A percentile compares a stretch with the other conserved stretches of the same genome.
Evolutionary conservation across 1,284 basidiomycete species (phyloP).

Genomic region (Spongispora temasekensis): DNA sequence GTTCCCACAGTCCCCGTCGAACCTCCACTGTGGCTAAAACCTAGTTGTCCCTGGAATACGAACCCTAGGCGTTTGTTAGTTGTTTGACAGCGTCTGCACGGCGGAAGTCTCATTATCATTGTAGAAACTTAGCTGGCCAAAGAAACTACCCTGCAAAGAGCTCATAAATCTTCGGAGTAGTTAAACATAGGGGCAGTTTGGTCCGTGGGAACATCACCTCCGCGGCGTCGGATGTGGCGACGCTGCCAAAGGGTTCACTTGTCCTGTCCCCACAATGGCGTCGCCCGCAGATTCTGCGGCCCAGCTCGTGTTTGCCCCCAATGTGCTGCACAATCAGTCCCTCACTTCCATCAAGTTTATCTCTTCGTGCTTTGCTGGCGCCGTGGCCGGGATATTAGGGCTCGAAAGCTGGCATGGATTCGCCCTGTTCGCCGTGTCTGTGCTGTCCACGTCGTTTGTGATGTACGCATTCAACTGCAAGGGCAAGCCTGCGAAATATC

Average conservation of each 20-base stretch:
- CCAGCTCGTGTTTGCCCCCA: constrained; percentile 70
- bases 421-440: constrained; percentile 70
- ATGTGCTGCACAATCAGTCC: constrained; percentile 69
- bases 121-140: too few species aligned
- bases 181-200: neutral
- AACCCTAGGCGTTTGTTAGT: neutral
- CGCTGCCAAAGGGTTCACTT: neutral
- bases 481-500: constrained; percentile 58
- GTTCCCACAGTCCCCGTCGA: constrained; percentile 2
- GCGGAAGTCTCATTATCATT: neutral
- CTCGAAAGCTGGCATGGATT: constrained; percentile 84
- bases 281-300: constrained; percentile 48
- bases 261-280: constrained; percentile 23
- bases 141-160: neutral
- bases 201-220: constrained; percentile 14
- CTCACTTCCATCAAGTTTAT: constrained; percentile 72
- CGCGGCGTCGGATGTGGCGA: neutral
- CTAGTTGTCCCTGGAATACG: constrained; percentile 5
- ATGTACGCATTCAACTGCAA: constrained; percentile 73
- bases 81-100: neutral
- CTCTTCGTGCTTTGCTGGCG: constrained; percentile 80
- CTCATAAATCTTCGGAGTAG: neutral
- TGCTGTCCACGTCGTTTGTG: constrained; percentile 63
- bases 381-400: constrained; percentile 83
- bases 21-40: neutral